A percentile compares a stretch with the other conserved stretches of the same genome.
These are phyloP conservation scores for Fusarium abutilonis DNA, from an alignment of 2,329 filamentous ascomycete species.

Conservation along the genomic window DNA sequence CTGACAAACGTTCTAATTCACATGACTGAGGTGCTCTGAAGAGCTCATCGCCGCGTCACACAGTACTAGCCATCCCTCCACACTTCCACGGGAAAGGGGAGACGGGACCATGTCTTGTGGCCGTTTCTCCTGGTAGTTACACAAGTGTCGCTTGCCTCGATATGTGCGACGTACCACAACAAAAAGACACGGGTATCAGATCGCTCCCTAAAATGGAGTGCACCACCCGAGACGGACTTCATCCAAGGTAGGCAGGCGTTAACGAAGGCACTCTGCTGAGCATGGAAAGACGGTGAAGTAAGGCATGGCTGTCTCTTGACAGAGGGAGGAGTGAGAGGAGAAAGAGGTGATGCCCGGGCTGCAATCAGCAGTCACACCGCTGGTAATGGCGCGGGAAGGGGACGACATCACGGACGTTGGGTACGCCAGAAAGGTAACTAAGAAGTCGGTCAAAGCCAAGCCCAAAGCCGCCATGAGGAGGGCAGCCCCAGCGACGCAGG, in stretches of 20 bases:
- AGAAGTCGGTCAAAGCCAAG: slow-evolving; percentile 88
- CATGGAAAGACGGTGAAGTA: slow-evolving; percentile 11
- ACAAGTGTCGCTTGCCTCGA: slow-evolving; percentile 40
- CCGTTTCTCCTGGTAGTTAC: slow-evolving; percentile 22
- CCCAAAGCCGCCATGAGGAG: slow-evolving; percentile 90
- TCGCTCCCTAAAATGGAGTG: slow-evolving; percentile 28
- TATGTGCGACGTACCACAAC: slow-evolving; percentile 39
- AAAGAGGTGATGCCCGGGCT: not conserved
- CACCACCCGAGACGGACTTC: slow-evolving; percentile 6
- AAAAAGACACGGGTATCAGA: slow-evolving; percentile 37
- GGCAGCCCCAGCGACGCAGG: slow-evolving; percentile 87
- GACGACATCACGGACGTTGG: slow-evolving; percentile 85
- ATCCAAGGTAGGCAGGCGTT: slow-evolving; percentile 46
- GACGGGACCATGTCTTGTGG: slow-evolving; percentile 10
- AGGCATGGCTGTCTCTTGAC: not conserved
- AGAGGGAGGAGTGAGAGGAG: slow-evolving; percentile 3
- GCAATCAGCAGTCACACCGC: slow-evolving; percentile 65
- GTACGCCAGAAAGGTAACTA: slow-evolving; percentile 82
- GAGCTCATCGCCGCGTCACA: slow-evolving; percentile 22
- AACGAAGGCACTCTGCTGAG: slow-evolving; percentile 34
- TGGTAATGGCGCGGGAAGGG: slow-evolving; percentile 82
- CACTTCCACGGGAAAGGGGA: slow-evolving; percentile 15
- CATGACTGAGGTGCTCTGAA: slow-evolving; percentile 2
- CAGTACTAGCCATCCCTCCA: slow-evolving; percentile 19
- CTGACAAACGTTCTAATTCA: slow-evolving; percentile 3